Evolutionary conservation across 2,329 filamentous ascomycete species (phyloP), one percentile per base, ranked within the genome.

Genomic region (Sclerotinia trifoliorum): DNA sequence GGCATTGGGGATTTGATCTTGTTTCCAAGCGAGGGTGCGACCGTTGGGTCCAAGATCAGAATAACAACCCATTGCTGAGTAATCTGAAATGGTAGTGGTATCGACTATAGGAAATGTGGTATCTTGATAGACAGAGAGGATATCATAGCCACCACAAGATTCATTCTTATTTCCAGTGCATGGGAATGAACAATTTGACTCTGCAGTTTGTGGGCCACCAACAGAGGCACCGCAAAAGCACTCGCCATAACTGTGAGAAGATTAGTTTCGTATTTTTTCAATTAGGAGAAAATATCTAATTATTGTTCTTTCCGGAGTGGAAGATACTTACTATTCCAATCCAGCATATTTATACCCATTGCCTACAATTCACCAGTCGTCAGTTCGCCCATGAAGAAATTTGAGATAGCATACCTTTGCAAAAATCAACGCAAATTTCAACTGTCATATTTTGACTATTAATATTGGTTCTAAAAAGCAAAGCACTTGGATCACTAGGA

Each of bases 31-130:
- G 69, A 75, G 68, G 68, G 71, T 71, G 5, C 74, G 73, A 19
- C 74, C 74, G 39, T 57, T 70, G 1, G 75, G 68, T 56, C 78
- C 76, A 52, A 68, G 60, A 68, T 82, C 80, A 54, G 76, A 77
- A 70, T 81, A 82, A 69, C 81, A 83, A 65, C 81, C 81, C 57
- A 78, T 68, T 32, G 77, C 35, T 48, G 69, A 44, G 56, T 75
- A 77, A 68, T 77, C 75, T 3, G 72, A 63, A 61, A 78, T 77
- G 19, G 74, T 71, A 3, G 74, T 72, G 21, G 71, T 68, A 60
- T 74, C 67, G 5, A 76, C 72, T 7, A 71, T 66, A 1, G 73
- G 71, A 69, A 79, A 80, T 13, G 78, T 77, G 3, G 74, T 71
- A 61, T 80, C 79, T 68, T 77, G 76, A 60, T 77, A 78, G 42